A percentile compares a stretch with the other conserved stretches of the same genome.
Evolutionary conservation across 306 rosid species (phyloP).

Genomic region (Medicago lupulina): DNA sequence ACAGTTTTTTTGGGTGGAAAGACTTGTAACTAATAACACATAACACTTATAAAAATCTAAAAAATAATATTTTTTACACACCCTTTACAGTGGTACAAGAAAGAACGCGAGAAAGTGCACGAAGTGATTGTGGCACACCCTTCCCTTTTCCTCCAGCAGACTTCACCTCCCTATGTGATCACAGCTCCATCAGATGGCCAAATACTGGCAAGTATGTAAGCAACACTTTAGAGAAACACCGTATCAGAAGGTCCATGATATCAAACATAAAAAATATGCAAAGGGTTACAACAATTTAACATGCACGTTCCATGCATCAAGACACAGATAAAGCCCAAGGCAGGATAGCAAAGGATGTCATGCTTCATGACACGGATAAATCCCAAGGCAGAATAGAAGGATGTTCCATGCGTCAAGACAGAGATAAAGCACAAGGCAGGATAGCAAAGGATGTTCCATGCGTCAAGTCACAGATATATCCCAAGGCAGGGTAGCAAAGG

Average conservation of each 20-base stretch:
- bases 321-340: not conserved
- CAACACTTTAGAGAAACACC: conserved; percentile 42
- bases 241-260: conserved; percentile 19
- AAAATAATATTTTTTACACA: conserved; percentile 20
- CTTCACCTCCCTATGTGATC: conserved; percentile 67
- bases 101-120: conserved; percentile 75
- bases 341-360: no score
- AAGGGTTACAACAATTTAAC: conserved; percentile 20
- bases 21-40: conserved; percentile 19
- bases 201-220: conserved; percentile 40
- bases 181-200: conserved; percentile 48
- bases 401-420: not conserved
- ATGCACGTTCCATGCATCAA: conserved; percentile 12
- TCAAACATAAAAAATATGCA: conserved; percentile 8
- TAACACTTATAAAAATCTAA: no score
- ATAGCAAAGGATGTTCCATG: not conserved
- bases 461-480: not conserved
- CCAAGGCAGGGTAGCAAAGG: not conserved
- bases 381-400: no score
- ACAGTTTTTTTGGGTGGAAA: not conserved
- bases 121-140: conserved; percentile 82
- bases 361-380: no score
- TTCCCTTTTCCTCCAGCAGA: conserved; percentile 63
- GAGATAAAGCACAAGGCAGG: not conserved
- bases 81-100: conserved; percentile 64